Percentiles rank a stretch among this genome's conserved stretches.
Conservation (phyloP, 768 basidiomycete genomes). For the Leucosporidium creatinivorum region DNA sequence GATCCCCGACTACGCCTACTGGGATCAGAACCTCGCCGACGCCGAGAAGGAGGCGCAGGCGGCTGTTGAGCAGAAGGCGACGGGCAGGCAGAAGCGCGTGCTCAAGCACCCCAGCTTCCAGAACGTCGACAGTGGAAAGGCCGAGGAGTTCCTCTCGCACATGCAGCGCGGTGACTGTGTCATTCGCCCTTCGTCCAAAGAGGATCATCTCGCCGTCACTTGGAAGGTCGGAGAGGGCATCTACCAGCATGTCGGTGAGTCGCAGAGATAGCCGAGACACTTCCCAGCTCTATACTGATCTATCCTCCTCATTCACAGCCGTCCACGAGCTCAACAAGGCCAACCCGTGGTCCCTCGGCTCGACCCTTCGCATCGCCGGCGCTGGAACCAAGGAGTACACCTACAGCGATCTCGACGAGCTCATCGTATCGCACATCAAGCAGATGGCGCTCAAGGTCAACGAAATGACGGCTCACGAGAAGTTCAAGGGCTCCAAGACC, state of each 20-base stretch:
- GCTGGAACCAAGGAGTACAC: slow-evolving; percentile 49
- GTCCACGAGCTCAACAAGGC: slow-evolving; percentile 46
- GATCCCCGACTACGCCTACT: slow-evolving; percentile 38
- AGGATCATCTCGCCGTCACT: slow-evolving; percentile 88
- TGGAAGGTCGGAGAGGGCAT: slow-evolving; percentile 98
- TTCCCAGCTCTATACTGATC: neutral
- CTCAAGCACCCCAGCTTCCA: slow-evolving; percentile 99
- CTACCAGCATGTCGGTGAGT: slow-evolving; percentile 89
- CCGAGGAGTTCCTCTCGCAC: slow-evolving; percentile 78
- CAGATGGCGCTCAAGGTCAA: slow-evolving; percentile 88
- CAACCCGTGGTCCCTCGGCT: slow-evolving; percentile 42
- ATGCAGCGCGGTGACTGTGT: slow-evolving; percentile 94
- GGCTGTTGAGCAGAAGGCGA: slow-evolving; percentile 59
- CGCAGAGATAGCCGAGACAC: too few relatives aligned
- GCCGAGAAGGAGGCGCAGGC: slow-evolving; percentile 28
- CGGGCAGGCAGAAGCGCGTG: slow-evolving; percentile 65
- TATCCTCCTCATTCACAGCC: slow-evolving; percentile 33
- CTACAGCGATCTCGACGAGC: slow-evolving; percentile 89
- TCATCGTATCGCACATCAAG: slow-evolving; percentile 94
- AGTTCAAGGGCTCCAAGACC: slow-evolving; percentile 81
- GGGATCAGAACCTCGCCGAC: slow-evolving; percentile 34
- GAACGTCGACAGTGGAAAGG: slow-evolving; percentile 81
- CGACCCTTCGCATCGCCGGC: slow-evolving; percentile 38
- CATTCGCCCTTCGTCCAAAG: slow-evolving; percentile 88
- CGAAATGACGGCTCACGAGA: slow-evolving; percentile 89